phyloP scores from a whole-genome alignment of 192 early-diverging fungal genomes.

The Cladochytrium replicatum region DNA sequence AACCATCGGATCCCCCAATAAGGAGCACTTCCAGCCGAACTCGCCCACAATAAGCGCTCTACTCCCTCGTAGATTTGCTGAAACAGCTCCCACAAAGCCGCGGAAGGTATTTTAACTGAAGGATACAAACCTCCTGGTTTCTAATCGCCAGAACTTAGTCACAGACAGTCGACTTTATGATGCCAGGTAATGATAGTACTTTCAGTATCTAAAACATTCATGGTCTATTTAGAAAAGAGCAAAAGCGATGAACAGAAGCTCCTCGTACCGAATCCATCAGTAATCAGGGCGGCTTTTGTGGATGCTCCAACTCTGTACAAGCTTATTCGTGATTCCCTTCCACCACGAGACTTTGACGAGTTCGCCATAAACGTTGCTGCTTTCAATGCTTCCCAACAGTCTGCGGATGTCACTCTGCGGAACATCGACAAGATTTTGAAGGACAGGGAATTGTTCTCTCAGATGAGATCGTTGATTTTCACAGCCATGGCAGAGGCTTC shows the following conservation, averaged over 20 bases:
- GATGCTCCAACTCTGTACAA: conserved; percentile 36
- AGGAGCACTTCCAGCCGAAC: too few species aligned
- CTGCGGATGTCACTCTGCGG: conserved; percentile 25
- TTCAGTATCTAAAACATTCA: not conserved
- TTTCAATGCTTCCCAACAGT: conserved; percentile 28
- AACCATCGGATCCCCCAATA: too few species aligned
- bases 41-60: too few species aligned
- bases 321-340: conserved; percentile 25
- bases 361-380: conserved; percentile 35
- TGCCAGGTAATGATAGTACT: not conserved
- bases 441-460: conserved; percentile 18
- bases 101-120: too few species aligned
- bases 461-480: conserved; percentile 30
- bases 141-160: not conserved
- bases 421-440: conserved; percentile 27
- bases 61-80: too few species aligned
- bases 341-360: conserved; percentile 31
- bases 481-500: conserved; percentile 26
- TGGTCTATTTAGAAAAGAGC: not conserved
- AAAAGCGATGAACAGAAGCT: not conserved
- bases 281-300: conserved; percentile 2
- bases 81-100: too few species aligned
- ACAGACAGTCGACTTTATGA: not conserved
- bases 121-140: conserved; percentile 8
- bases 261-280: not conserved